These are phyloP conservation scores for Effrenium voratum DNA, from an alignment of 73 alveolate genomes.

Conservation along the genomic window DNA sequence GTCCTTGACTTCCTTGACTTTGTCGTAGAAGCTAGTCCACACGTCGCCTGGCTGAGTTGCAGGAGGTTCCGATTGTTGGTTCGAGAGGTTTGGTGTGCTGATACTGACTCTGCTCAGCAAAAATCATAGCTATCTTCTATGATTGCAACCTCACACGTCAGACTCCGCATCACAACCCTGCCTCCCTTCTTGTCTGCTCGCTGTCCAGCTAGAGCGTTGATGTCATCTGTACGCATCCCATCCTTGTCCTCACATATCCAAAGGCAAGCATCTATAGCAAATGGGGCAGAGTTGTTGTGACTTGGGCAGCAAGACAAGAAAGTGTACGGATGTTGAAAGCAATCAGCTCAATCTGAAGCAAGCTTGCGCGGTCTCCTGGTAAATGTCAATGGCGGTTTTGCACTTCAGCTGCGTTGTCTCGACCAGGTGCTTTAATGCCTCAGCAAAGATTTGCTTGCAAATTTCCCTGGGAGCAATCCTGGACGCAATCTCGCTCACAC, in stretches of 20 bases:
- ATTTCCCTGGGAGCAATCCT: too few species aligned
- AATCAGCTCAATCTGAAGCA: too few species aligned
- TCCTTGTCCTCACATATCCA: slow-evolving; percentile 43
- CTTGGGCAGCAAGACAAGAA: too few species aligned
- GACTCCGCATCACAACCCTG: background rate
- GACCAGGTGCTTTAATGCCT: slow-evolving; percentile 82
- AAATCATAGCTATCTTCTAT: too few species aligned
- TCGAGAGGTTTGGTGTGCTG: background rate
- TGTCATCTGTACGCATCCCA: slow-evolving; percentile 92
- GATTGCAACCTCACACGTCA: background rate
- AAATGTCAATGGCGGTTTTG: slow-evolving; percentile 89
- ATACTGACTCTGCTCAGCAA: too few species aligned
- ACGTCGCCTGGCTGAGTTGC: slow-evolving; percentile 18
- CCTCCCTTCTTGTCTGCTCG: slow-evolving; percentile 92
- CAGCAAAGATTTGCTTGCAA: background rate
- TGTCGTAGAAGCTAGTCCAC: slow-evolving; percentile 92
- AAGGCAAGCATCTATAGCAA: background rate
- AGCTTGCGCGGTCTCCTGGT: too few species aligned
- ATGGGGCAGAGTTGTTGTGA: too few species aligned
- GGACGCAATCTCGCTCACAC: too few species aligned
- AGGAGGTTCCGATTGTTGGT: background rate
- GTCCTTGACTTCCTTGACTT: slow-evolving; percentile 90
- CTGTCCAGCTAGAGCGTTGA: slow-evolving; percentile 92
- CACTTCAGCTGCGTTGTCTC: slow-evolving; percentile 79
- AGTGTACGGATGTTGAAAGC: too few species aligned